phyloP scores from a whole-genome alignment of 1,284 basidiomycete species.

The Ganoderma lucidum region DNA sequence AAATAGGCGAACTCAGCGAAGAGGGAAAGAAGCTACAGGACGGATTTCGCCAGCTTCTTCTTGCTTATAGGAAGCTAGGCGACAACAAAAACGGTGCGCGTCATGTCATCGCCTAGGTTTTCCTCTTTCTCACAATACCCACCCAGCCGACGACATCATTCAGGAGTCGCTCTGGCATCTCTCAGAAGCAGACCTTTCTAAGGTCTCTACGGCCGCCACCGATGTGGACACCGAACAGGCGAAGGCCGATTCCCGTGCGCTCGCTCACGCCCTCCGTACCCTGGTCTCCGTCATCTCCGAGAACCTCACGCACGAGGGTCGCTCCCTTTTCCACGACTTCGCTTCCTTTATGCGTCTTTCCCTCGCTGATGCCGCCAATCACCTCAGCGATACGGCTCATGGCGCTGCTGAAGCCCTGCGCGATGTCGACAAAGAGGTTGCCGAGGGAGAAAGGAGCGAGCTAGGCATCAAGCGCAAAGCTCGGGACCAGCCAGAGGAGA shows the following conservation, averaged over 20 bases:
- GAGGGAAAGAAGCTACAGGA: slow-evolving; percentile 59
- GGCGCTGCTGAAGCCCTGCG: slow-evolving; percentile 59
- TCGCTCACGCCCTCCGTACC: slow-evolving; percentile 56
- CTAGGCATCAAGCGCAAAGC: slow-evolving; percentile 60
- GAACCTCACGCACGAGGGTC: slow-evolving; percentile 59
- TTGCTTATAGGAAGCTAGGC: slow-evolving; percentile 60
- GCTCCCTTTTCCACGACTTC: slow-evolving; percentile 63
- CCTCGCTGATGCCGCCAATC: slow-evolving; percentile 68
- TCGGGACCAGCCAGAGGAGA: slow-evolving; percentile 51
- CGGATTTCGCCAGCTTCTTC: slow-evolving; percentile 56
- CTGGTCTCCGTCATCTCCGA: slow-evolving; percentile 60
- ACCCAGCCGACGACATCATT: slow-evolving; percentile 63
- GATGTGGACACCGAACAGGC: slow-evolving; percentile 53
- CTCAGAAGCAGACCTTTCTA: slow-evolving; percentile 55
- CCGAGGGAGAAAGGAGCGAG: slow-evolving; percentile 62
- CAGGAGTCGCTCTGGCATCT: slow-evolving; percentile 72
- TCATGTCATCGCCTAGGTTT: not conserved
- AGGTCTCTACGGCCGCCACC: slow-evolving; percentile 43
- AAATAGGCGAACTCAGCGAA: slow-evolving; percentile 54
- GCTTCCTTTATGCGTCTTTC: slow-evolving; percentile 68
- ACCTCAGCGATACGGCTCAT: slow-evolving; percentile 57
- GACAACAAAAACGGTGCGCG: slow-evolving; percentile 61
- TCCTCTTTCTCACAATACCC: not conserved
- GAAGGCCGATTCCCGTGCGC: slow-evolving; percentile 53
- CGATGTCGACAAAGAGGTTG: slow-evolving; percentile 61